These are phyloP conservation scores for Oenanthe javanica DNA, from an alignment of 140 eudicot genomes.

Conservation along the genomic window DNA sequence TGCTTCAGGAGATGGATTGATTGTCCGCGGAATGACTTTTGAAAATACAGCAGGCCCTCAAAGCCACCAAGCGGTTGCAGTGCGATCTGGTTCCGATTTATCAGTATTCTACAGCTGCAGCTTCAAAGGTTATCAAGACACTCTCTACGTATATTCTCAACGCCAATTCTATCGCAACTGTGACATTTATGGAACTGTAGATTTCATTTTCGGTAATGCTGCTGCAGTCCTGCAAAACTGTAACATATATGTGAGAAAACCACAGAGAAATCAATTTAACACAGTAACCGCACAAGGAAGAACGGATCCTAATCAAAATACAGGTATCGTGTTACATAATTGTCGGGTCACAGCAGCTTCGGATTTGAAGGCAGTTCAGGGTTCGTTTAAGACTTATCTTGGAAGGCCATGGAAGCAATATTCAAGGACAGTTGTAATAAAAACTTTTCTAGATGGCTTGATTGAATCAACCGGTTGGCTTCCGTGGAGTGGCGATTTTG, in stretches of 20 bases:
- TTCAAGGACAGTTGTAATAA: constrained; percentile 60
- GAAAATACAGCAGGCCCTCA: constrained; percentile 67
- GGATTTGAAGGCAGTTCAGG: constrained; percentile 29
- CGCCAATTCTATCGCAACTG: constrained; percentile 62
- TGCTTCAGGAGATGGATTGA: constrained; percentile 44
- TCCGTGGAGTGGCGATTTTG: constrained; percentile 56
- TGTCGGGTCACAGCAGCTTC: constrained; percentile 35
- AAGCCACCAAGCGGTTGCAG: constrained; percentile 60
- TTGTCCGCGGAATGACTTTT: constrained; percentile 47
- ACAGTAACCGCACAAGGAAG: constrained; percentile 64
- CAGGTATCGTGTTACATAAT: constrained; percentile 58
- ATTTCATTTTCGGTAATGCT: constrained; percentile 58
- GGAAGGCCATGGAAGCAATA: constrained; percentile 77
- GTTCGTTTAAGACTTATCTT: constrained; percentile 35
- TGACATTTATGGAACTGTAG: constrained; percentile 50
- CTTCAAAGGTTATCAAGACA: constrained; percentile 62
- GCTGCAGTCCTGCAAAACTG: constrained; percentile 47
- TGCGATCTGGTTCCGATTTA: constrained; percentile 49
- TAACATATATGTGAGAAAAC: constrained; percentile 46
- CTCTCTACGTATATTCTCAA: constrained; percentile 44
- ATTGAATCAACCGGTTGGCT: constrained; percentile 62
- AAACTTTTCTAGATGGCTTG: constrained; percentile 27
- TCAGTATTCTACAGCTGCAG: constrained; percentile 44
- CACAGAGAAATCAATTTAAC: constrained; percentile 40
- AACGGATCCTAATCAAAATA: constrained; percentile 47